Base-by-base conservation (phyloP, 2,329 filamentous ascomycete species). In the Davidsoniella virescens region DNA sequence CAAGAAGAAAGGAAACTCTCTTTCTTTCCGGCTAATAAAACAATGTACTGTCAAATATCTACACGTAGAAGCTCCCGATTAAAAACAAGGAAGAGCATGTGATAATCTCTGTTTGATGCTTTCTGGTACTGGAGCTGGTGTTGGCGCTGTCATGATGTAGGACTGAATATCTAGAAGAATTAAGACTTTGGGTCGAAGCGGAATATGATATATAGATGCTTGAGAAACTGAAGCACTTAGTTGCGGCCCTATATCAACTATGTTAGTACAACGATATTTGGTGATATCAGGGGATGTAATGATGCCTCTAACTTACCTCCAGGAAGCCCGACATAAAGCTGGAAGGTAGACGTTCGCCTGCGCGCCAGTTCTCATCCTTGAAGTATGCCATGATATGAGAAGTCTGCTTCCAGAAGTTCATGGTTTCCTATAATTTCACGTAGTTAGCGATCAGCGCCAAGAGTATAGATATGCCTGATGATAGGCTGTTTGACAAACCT, bases 351-450 rank as follows among this genome's bases (percentile, higher is more conserved):
- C 78, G 79, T 59, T 86, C 65, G 72, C 83, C 65, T 78, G 86
- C 72, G 79, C 86, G 69, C 63, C 77, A 76, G 66, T 74, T 76
- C 66, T 96, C 88, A 59, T 80, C 75, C 63, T 88, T 80, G 75
- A 96, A 98, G 69, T 94, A 98, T 60, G 92, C 87, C 76, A 98
- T 87, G 59, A 98, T 76, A 65, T 98, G 92, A 56, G 84, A 84
- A 55, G 88, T 75, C 69, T 98, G 92, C 70, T 95, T 94, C 92
- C 92, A 98, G 75, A 84, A 98, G 71, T 98, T 98, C 73, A 98
- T 79, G 49, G 85, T 98, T 75, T 98, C 92, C 88, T 95, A 59
- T 52, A 47, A 38, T 49, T 17, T 26, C 40, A 47, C 9, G 43
- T 16, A 51, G 44, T 33, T 40, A 33, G 36, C 18, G 16, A 18